Percentiles rank a stretch among this genome's conserved stretches.
phyloP scores from a whole-genome alignment of 2,329 filamentous ascomycete genomes.

The Sphaerulina vaccinii region DNA sequence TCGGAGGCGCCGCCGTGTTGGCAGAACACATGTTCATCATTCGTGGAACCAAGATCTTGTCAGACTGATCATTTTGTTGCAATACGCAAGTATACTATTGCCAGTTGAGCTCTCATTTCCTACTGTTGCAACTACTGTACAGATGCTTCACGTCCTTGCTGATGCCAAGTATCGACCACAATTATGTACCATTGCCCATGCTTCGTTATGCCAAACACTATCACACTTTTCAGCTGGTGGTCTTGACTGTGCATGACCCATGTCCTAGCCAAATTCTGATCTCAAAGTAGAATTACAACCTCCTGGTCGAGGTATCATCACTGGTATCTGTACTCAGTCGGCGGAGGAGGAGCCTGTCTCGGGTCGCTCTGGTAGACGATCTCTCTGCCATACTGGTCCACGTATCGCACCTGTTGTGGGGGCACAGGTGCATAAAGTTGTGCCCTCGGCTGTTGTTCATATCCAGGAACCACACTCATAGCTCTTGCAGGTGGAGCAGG shows the following conservation, averaged over 20 bases:
- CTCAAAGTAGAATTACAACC: not conserved
- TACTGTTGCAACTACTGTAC: not conserved
- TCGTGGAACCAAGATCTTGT: not conserved
- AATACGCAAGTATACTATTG: not conserved
- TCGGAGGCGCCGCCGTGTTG: too few species aligned
- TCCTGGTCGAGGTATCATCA: constrained; percentile 5
- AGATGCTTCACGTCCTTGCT: not conserved
- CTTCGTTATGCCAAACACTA: not conserved
- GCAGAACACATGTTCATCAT: constrained; percentile 1
- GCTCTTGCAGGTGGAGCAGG: constrained; percentile 31
- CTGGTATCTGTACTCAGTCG: constrained; percentile 32
- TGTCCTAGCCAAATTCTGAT: not conserved
- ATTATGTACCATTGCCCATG: not conserved
- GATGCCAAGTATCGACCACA: not conserved
- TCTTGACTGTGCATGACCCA: not conserved
- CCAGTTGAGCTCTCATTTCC: too few species aligned
- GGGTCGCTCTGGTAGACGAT: constrained; percentile 31
- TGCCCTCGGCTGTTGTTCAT: constrained; percentile 29
- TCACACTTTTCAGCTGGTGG: not conserved
- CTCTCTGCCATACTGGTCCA: constrained; percentile 42
- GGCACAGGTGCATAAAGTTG: constrained; percentile 23
- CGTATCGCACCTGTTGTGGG: constrained; percentile 38
- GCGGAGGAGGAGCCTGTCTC: constrained; percentile 24
- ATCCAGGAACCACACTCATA: constrained; percentile 43
- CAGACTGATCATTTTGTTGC: not conserved